Base-by-base conservation (phyloP, 73 alveolate species). In the Paramecium tetraurelia region DNA sequence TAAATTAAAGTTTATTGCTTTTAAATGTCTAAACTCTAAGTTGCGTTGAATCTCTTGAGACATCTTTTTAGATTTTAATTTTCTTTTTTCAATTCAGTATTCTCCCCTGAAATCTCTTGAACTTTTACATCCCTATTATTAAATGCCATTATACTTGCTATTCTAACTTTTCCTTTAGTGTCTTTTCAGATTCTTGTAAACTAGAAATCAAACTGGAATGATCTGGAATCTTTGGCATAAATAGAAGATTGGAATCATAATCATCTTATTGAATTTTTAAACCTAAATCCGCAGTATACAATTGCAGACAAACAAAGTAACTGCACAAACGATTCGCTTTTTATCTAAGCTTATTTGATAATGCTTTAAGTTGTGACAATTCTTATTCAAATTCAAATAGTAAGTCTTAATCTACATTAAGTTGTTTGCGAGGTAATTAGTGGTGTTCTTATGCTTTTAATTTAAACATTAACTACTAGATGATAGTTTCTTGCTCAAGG, bases 201-300 rank as follows among this genome's bases (percentile, higher is more conserved):
- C 40, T 35, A 2, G 11, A 10, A n/a, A 75, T 38, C 5, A 38
- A 22, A 33, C 31, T 75, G 7, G 68, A 38, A 38, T 75, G 68
- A 75, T 75, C 87, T 75, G 58, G 69, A 5, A 75, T 29, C 33
- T 75, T 75, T 16, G 87, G 87, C 87, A 75, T 75, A 8, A 18
- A 10, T 5, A 75, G 59, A 12, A 12, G 46, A 75, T 75, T 75
- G 20, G 18, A 41, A 36, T 75, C 87, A 41, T 14, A 75, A 41
- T 75, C 87, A 75, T 75, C 87, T 41, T 75, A 75, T 41, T 75
- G 22, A 12, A 75, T 75, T 75, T 75, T 75, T 75, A 38, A 75
- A 36, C 87, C 87, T 35, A 38, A 75, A 16, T 75, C 87, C 11
- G 59, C 38, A 75, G 20, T 75, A 75, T 75, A 75, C 33, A 75